A percentile compares a stretch with the other conserved stretches of the same genome.
Conservation (phyloP, 2,329 filamentous ascomycete species). For the Xylariaceae sp. region DNA sequence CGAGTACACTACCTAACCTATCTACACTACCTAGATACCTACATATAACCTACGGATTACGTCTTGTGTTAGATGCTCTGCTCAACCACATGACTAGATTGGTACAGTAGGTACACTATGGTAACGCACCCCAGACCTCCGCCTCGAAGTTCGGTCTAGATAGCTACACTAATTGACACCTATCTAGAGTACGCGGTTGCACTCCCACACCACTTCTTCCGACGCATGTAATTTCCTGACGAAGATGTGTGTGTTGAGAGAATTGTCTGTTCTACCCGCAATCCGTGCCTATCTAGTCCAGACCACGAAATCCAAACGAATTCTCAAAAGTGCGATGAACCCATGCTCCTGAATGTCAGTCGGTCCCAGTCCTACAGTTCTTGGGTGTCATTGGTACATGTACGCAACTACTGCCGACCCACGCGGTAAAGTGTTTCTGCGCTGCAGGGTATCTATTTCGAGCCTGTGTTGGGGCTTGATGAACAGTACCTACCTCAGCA, state of each 20-base stretch:
- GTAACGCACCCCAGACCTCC: conserved; percentile 16
- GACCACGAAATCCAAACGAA: neutral
- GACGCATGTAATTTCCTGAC: no score
- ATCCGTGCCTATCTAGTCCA: neutral
- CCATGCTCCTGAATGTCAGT: neutral
- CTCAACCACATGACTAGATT: no score
- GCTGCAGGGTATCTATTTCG: conserved; percentile 17
- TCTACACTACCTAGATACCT: no score
- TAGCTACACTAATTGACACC: no score
- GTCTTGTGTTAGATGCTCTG: no score
- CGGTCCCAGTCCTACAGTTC: conserved; percentile 7
- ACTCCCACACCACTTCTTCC: no score
- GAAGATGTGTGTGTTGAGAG: neutral
- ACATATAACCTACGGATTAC: no score
- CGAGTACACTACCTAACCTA: no score
- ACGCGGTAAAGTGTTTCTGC: conserved; percentile 27
- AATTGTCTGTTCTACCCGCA: neutral
- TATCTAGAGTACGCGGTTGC: no score
- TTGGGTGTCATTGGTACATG: neutral
- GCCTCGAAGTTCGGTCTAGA: neutral
- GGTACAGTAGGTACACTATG: no score
- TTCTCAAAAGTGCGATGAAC: neutral
- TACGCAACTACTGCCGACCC: conserved; percentile 17
- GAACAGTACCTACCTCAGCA: neutral
- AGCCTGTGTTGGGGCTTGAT: conserved; percentile 9